A percentile compares a stretch with the other conserved stretches of the same genome.
Evolutionary conservation across 176 grass and related monocot species (phyloP).

Genomic region (Raddia distichophylla): DNA sequence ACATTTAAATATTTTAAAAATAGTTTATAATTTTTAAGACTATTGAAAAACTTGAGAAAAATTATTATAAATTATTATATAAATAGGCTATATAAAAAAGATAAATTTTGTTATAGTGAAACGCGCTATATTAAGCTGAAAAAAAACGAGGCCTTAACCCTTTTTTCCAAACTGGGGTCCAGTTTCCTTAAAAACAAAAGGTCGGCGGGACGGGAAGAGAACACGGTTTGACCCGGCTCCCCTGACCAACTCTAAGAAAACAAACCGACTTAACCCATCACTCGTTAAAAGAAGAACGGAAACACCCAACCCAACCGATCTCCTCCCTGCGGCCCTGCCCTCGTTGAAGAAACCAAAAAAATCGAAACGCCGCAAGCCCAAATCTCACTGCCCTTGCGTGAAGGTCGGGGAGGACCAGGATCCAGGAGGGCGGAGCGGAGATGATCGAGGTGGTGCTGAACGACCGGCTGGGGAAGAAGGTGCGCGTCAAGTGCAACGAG

Average conservation of each 20-base stretch:
- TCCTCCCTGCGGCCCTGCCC: no score
- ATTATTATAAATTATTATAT: no score
- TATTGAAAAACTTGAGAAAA: no score
- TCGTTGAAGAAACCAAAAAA: background rate
- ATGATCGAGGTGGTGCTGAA: constrained; percentile 96
- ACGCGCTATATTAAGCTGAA: no score
- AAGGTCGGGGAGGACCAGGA: no score
- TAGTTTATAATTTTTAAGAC: no score
- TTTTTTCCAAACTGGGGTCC: no score
- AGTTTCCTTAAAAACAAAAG: background rate
- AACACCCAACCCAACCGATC: background rate
- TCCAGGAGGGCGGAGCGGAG: constrained; percentile 8
- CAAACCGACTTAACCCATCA: background rate
- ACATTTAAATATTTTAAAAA: no score
- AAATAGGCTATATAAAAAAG: no score
- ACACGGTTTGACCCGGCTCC: background rate
- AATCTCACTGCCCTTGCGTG: background rate
- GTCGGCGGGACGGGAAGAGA: no score
- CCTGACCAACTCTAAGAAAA: background rate
- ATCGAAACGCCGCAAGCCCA: background rate
- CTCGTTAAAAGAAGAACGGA: background rate
- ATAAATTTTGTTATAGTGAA: no score
- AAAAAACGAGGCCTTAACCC: no score
- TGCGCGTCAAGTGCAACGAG: constrained; percentile 83
- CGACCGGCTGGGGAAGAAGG: constrained; percentile 92